Conservation (phyloP, 805 yeast genomes). For the Zygoascus ofunaensis region DNA sequence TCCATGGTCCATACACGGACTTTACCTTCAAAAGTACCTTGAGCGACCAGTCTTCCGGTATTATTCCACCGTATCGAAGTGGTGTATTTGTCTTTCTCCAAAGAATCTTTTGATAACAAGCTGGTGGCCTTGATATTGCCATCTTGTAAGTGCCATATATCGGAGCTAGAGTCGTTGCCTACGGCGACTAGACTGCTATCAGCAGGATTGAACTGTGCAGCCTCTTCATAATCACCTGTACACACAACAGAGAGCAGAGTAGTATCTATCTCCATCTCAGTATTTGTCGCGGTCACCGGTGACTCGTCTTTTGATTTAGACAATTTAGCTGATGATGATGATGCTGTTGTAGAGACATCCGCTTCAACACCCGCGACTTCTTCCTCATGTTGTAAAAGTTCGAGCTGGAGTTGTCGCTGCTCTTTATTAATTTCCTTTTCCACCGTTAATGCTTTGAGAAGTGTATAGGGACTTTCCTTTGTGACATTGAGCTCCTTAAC, state of each 20-base stretch:
- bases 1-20: constrained; percentile 68
- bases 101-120: constrained; percentile 9
- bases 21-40: constrained; percentile 64
- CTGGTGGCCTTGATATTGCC: constrained; percentile 1
- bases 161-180: constrained; percentile 4
- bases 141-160: constrained; percentile 1
- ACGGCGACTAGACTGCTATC: constrained; percentile 7
- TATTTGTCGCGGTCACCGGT: neutral
- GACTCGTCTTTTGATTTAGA: neutral
- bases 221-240: constrained; percentile 5
- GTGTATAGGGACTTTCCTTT: constrained; percentile 17
- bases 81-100: constrained; percentile 18
- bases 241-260: constrained; percentile 1
- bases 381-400: neutral
- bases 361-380: neutral
- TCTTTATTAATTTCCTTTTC: constrained; percentile 1
- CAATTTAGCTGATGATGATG: neutral
- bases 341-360: neutral
- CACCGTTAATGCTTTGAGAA: constrained; percentile 15
- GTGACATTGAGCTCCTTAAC: constrained; percentile 25
- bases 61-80: constrained; percentile 51
- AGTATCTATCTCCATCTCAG: constrained; percentile 5
- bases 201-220: constrained; percentile 7
- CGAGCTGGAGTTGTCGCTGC: too few relatives aligned
- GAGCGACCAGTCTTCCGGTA: constrained; percentile 49